A percentile compares a stretch with the other conserved stretches of the same genome.
Conservation (phyloP, 2,329 filamentous ascomycete species). For the Hyphodiscus sp. region DNA sequence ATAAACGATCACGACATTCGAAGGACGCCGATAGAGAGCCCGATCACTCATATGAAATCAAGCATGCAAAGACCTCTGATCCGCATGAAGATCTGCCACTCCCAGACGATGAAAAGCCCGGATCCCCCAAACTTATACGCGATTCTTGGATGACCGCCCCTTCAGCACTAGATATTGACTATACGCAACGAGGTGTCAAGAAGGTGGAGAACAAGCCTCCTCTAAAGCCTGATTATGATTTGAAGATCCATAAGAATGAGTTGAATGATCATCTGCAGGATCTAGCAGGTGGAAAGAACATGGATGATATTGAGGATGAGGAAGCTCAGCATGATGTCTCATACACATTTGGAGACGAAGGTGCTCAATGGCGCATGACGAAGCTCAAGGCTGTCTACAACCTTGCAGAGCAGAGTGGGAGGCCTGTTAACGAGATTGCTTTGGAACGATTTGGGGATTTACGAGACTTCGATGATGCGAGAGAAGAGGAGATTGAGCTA, state of each 20-base stretch:
- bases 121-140: constrained; percentile 41
- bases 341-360: constrained; percentile 84
- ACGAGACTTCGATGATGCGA: constrained; percentile 81
- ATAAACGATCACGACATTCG: constrained; percentile 52
- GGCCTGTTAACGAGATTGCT: constrained; percentile 75
- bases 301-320: constrained; percentile 45
- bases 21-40: constrained; percentile 31
- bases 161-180: constrained; percentile 76
- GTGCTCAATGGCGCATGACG: constrained; percentile 94
- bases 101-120: constrained; percentile 43
- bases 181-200: constrained; percentile 56
- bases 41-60: constrained; percentile 25
- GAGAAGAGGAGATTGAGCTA: constrained; percentile 88
- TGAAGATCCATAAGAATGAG: constrained; percentile 65
- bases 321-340: constrained; percentile 56
- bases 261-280: constrained; percentile 65
- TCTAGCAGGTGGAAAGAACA: constrained; percentile 48
- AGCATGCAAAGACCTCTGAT: constrained; percentile 38
- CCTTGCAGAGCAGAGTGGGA: constrained; percentile 65
- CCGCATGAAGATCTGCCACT: constrained; percentile 45
- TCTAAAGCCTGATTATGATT: constrained; percentile 27
- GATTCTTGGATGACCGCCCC: constrained; percentile 96
- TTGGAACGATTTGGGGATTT: constrained; percentile 75
- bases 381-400: constrained; percentile 83
- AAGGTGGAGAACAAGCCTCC: constrained; percentile 42